Evolutionary conservation across 192 early-diverging fungal genomes (phyloP).

Genomic region (Obelidium mucronatum): DNA sequence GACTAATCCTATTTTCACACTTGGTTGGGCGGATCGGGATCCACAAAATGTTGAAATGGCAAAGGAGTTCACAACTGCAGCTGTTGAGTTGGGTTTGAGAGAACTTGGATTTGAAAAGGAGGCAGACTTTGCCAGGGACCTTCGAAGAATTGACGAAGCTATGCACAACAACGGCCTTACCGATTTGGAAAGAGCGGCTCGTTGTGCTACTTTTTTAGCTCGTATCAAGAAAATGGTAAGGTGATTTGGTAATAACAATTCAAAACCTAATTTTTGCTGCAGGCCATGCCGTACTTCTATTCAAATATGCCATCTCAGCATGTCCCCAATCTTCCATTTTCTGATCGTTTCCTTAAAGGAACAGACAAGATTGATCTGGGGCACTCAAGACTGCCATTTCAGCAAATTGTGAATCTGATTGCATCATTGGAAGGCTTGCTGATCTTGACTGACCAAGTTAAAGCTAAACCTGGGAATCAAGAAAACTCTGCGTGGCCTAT

Average conservation of each 20-base stretch:
- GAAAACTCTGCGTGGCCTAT: neutral
- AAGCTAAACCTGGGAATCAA: neutral
- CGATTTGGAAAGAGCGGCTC: neutral
- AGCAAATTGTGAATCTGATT: neutral
- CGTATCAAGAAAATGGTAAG: slow-evolving; percentile 1
- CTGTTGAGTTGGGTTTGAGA: neutral
- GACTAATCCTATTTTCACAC: neutral
- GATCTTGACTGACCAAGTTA: neutral
- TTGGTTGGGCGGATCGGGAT: neutral
- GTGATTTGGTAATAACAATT: neutral
- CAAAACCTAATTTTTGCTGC: neutral
- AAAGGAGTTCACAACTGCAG: neutral
- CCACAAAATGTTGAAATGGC: slow-evolving; percentile 3
- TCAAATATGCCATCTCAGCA: neutral
- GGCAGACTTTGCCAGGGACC: neutral
- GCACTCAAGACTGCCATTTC: neutral
- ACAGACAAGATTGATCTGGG: neutral
- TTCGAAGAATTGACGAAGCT: neutral
- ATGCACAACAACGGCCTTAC: neutral
- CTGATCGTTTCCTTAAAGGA: neutral
- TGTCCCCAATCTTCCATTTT: neutral
- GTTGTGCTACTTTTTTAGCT: neutral
- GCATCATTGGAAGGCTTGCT: neutral
- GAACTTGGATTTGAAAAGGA: neutral
- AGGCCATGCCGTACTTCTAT: slow-evolving; percentile 1